A percentile compares a stretch with the other conserved stretches of the same genome.
phyloP scores from a whole-genome alignment of 495 filamentous ascomycete species.

The Hypoxylon lienhwacheense region DNA sequence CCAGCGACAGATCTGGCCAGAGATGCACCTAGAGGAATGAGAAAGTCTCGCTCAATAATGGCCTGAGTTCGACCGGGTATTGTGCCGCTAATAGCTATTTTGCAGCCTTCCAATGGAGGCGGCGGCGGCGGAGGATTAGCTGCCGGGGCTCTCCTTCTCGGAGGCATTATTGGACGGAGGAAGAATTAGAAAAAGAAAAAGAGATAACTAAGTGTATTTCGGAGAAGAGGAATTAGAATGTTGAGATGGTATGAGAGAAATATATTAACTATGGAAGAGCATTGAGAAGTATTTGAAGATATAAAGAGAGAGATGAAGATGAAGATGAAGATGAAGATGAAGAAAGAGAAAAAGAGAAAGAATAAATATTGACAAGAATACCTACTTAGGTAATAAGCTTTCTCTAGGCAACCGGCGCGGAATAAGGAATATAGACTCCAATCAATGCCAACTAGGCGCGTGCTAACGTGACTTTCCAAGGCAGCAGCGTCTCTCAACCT shows the following conservation, averaged over 20 bases:
- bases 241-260: neutral
- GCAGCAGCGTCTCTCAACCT: slow-evolving; percentile 8
- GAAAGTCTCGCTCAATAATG: slow-evolving; percentile 43
- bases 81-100: slow-evolving; percentile 63
- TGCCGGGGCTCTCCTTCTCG: neutral
- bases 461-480: slow-evolving; percentile 19
- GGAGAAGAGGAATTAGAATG: neutral
- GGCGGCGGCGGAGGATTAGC: slow-evolving; percentile 26
- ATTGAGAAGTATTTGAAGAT: neutral
- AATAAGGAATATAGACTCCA: neutral
- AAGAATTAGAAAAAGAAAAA: too few species aligned
- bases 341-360: neutral
- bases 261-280: too few species aligned
- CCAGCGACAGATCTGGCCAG: slow-evolving; percentile 50
- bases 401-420: slow-evolving; percentile 14
- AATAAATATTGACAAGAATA: slow-evolving; percentile 13
- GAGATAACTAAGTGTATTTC: neutral
- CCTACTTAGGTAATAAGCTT: neutral
- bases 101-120: slow-evolving; percentile 46
- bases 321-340: neutral
- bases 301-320: neutral
- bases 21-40: slow-evolving; percentile 54
- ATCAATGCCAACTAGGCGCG: slow-evolving; percentile 14
- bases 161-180: slow-evolving; percentile 6
- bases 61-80: slow-evolving; percentile 59